Evolutionary conservation across 2,329 filamentous ascomycete species (phyloP), one percentile per base, ranked within the genome.

Genomic region (Metarhizium brunneum): DNA sequence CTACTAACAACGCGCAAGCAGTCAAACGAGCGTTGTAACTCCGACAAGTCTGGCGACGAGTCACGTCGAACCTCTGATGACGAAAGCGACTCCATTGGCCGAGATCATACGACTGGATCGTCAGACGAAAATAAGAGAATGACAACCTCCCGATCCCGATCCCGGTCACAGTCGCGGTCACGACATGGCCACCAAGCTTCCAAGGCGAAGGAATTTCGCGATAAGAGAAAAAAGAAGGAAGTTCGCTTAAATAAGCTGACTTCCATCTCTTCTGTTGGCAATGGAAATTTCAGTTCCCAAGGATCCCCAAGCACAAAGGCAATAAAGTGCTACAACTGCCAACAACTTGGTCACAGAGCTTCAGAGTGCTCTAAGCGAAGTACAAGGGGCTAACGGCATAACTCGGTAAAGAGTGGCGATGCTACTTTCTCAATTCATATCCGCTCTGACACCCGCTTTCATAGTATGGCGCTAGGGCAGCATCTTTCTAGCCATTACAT

Each of bases 231-330:
- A 63, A 83, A 83, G 67, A 86, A 85, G 66, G 82, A 86, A 55
- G 76, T 88, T 53, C 85, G 85, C 58, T 70, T 90, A 55, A 86
- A 86, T 64, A 76, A 76, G 29, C 66, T 85, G 55, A 78, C 76
- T 4, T 85, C 83, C 1, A 82, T 89, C 50, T 88, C 85, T n/a
- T 65, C 65, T 2, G 64, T 62, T 2, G 69, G 69, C 18, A 63
- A 52, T 59, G 63, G 32, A 59, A 54, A 55, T 25, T 55, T 55
- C 16, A 35, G 32, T 18, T 60, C 54, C 58, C 61, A 40, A 10
- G 32, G 49, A 29, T 56, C 65, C 2, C 54, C 60, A n/a, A 62
- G 56, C 48, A 55, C 54, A 53, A 66, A 65, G 50, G 35, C 61
- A 29, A 62, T 68, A 60, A 74, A 73, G 49, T 89, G 86, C 66